phyloP scores from a whole-genome alignment of 2,329 filamentous ascomycete species.

The Aspergillus sp. region DNA sequence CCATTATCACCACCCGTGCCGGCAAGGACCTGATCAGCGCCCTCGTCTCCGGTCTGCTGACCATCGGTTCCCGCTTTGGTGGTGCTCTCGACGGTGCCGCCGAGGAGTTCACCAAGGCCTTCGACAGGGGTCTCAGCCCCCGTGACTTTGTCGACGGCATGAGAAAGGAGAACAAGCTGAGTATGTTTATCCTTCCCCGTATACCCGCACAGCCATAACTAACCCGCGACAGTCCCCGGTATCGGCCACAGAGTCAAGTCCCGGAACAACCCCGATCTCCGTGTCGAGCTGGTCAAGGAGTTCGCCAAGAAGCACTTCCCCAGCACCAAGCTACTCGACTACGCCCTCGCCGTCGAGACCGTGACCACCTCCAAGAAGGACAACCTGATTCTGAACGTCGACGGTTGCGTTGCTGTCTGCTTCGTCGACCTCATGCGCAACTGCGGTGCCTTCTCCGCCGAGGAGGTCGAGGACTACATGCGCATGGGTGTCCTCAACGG shows the following conservation, averaged over 20 bases:
- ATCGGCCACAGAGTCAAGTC: slow-evolving; percentile 99
- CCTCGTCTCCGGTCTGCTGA: slow-evolving; percentile 92
- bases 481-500: slow-evolving; percentile 99
- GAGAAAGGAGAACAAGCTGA: slow-evolving; percentile 99
- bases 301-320: slow-evolving; percentile 98
- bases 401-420: slow-evolving; percentile 96
- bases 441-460: slow-evolving; percentile 91
- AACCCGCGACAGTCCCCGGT: slow-evolving; percentile 67
- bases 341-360: slow-evolving; percentile 94
- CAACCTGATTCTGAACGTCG: slow-evolving; percentile 98
- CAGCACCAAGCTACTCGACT: slow-evolving; percentile 96
- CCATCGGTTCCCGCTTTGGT: slow-evolving; percentile 97
- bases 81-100: slow-evolving; percentile 96
- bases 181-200: slow-evolving; percentile 42
- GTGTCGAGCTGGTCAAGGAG: slow-evolving; percentile 99
- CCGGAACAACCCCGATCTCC: slow-evolving; percentile 98
- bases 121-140: slow-evolving; percentile 95
- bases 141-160: slow-evolving; percentile 99
- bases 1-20: slow-evolving; percentile 98
- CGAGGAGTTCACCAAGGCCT: slow-evolving; percentile 97
- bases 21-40: slow-evolving; percentile 98
- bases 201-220: slow-evolving; percentile 14
- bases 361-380: slow-evolving; percentile 99
- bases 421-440: slow-evolving; percentile 97
- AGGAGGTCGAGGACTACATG: slow-evolving; percentile 98